These are phyloP conservation scores for Dipodascus albidus DNA, from an alignment of 805 yeast genomes.

Conservation along the genomic window DNA sequence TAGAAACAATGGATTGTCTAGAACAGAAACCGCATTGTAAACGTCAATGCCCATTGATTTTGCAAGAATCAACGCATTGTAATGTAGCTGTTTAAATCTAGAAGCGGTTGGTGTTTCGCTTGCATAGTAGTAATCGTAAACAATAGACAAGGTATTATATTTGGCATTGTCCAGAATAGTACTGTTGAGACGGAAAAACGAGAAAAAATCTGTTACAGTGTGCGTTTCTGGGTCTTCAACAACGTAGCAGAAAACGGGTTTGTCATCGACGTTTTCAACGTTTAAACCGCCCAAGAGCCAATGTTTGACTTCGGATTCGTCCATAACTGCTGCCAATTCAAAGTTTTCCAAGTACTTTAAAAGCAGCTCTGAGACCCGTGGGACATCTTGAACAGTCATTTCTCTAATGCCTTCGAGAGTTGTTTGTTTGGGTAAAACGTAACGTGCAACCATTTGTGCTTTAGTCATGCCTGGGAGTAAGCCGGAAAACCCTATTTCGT, in stretches of 20 bases:
- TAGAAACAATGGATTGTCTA: constrained; percentile 78
- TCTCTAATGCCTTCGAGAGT: constrained; percentile 43
- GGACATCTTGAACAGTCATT: constrained; percentile 50
- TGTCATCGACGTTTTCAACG: constrained; percentile 33
- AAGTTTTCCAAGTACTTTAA: constrained; percentile 53
- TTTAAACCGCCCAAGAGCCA: constrained; percentile 45
- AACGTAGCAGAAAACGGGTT: constrained; percentile 66
- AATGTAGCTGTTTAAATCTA: constrained; percentile 50
- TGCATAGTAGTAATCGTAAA: constrained; percentile 85
- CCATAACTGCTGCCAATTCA: constrained; percentile 61
- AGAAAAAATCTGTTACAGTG: constrained; percentile 71
- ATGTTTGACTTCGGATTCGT: constrained; percentile 60
- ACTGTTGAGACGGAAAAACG: constrained; percentile 83
- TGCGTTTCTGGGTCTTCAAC: constrained; percentile 42
- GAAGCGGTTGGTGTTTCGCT: constrained; percentile 42
- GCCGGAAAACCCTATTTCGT: constrained; percentile 82
- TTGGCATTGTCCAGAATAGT: constrained; percentile 54
- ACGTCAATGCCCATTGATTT: constrained; percentile 68
- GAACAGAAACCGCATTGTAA: constrained; percentile 83
- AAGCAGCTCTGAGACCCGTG: constrained; percentile 49
- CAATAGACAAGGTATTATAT: constrained; percentile 66
- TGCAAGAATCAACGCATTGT: constrained; percentile 68
- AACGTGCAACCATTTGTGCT: constrained; percentile 52
- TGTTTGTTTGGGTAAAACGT: constrained; percentile 42
- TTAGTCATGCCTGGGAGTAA: constrained; percentile 63